These are phyloP conservation scores for Lignosus rhinocerotis DNA, from an alignment of 1,284 basidiomycete genomes.

Conservation along the genomic window DNA sequence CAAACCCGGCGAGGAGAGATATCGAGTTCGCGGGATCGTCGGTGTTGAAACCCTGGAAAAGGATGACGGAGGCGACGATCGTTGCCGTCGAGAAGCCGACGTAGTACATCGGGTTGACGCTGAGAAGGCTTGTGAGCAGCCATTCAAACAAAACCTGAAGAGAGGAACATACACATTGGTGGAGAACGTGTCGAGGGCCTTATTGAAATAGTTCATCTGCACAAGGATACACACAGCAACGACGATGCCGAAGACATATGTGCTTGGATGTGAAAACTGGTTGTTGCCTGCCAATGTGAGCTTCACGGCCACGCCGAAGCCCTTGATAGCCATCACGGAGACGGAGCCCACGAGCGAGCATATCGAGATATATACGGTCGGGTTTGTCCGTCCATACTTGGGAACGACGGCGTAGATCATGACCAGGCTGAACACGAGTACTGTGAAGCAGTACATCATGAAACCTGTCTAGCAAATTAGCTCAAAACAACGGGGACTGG, in stretches of 20 bases:
- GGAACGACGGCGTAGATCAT: conserved; percentile 91
- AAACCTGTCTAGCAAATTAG: conserved; percentile 58
- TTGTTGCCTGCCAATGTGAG: conserved; percentile 93
- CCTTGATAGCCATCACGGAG: conserved; percentile 94
- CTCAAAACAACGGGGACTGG: no score
- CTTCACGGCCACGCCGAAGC: conserved; percentile 95
- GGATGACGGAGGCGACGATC: conserved; percentile 90
- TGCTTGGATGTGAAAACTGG: conserved; percentile 92
- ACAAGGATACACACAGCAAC: conserved; percentile 88
- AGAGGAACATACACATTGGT: conserved; percentile 85
- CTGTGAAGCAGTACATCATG: conserved; percentile 85
- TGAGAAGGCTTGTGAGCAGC: conserved; percentile 30
- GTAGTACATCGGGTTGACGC: conserved; percentile 98
- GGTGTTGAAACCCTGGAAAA: conserved; percentile 98
- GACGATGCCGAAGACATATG: conserved; percentile 90
- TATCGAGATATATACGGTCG: conserved; percentile 92
- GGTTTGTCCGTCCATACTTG: conserved; percentile 85
- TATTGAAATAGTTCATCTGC: conserved; percentile 99
- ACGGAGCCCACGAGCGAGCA: conserved; percentile 88
- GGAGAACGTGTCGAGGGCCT: conserved; percentile 95
- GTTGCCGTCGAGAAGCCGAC: conserved; percentile 98
- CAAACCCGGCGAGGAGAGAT: conserved; percentile 85
- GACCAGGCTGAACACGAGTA: conserved; percentile 78
- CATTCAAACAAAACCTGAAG: no score
- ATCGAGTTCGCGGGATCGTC: conserved; percentile 79